These are phyloP conservation scores for Porpolomopsis calyptriformis DNA, from an alignment of 768 basidiomycete genomes.

Conservation along the genomic window DNA sequence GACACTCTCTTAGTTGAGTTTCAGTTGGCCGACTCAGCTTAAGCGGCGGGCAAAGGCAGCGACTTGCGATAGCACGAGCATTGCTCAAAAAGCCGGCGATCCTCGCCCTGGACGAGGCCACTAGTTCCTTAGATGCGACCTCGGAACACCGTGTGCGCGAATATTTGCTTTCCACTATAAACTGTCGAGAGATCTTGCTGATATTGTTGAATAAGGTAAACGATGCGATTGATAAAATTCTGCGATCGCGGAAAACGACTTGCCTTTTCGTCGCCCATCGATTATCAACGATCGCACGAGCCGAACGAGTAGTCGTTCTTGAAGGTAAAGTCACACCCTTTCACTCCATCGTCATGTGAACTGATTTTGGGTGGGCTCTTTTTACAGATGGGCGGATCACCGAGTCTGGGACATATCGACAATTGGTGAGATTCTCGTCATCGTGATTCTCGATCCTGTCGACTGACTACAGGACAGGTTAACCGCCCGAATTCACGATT, in stretches of 20 bases:
- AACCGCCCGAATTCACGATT: conserved; percentile 66
- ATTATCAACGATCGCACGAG: conserved; percentile 80
- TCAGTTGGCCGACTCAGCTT: conserved; percentile 16
- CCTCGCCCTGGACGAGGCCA: conserved; percentile 82
- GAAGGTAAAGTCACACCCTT: conserved; percentile 46
- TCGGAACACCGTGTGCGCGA: conserved; percentile 65
- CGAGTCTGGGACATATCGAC: conserved; percentile 72
- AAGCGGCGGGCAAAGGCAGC: conserved; percentile 73
- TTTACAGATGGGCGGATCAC: conserved; percentile 59
- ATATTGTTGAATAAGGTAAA: conserved; percentile 41
- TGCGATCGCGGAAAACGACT: conserved; percentile 69
- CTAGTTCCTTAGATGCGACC: conserved; percentile 79
- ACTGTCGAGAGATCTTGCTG: neutral
- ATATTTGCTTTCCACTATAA: neutral
- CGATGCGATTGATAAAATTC: conserved; percentile 82
- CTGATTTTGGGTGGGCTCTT: neutral
- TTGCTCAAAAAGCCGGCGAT: conserved; percentile 83
- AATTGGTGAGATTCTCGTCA: conserved; percentile 43
- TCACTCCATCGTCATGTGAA: neutral
- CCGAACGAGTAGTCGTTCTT: conserved; percentile 82
- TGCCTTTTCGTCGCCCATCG: conserved; percentile 86
- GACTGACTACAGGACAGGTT: conserved; percentile 32
- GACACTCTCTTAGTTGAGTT: neutral
- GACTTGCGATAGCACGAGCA: conserved; percentile 77
- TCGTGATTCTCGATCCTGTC: neutral